A percentile compares a stretch with the other conserved stretches of the same genome.
Conservation (phyloP, 352 stramenopile species). For the Pythium phragmitis region DNA sequence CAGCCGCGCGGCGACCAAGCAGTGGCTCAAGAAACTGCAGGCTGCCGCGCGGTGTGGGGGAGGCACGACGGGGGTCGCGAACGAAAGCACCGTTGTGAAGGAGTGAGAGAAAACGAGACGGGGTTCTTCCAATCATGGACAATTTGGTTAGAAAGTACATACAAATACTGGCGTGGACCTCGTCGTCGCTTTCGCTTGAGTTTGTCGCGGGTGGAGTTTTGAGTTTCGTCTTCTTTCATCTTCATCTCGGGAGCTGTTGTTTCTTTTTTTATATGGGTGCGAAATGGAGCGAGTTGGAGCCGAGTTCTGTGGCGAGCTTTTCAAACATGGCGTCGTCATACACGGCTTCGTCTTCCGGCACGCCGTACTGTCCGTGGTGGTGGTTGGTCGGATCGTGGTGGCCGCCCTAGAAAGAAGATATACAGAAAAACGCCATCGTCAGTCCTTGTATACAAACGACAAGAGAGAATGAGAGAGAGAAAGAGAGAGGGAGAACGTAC, state of each 20-base stretch:
- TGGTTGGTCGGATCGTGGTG: constrained; percentile 29
- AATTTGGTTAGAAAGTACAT: constrained; percentile 24
- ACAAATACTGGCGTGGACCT: constrained; percentile 1
- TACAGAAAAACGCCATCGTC: neutral
- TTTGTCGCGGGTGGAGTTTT: no score
- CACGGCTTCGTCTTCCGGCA: constrained; percentile 35
- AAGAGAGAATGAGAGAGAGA: neutral
- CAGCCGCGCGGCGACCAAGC: constrained; percentile 29
- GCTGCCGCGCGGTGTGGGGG: constrained; percentile 36
- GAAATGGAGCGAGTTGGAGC: constrained; percentile 42
- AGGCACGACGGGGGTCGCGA: neutral
- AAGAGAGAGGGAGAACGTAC: constrained; percentile 2
- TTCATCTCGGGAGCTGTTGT: neutral
- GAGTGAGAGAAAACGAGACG: neutral
- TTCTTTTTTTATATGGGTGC: constrained; percentile 32
- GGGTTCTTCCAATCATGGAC: constrained; percentile 5
- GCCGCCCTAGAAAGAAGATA: constrained; percentile 21
- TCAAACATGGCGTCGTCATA: constrained; percentile 49
- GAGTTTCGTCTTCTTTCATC: no score
- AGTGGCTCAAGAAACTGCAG: constrained; percentile 73
- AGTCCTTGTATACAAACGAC: neutral
- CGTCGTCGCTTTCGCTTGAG: no score
- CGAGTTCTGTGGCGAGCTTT: constrained; percentile 40
- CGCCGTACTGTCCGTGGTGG: constrained; percentile 20
- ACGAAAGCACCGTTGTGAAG: neutral